Base-by-base conservation (phyloP, 2,329 filamentous ascomycete species). In the Hypoxylon sp. region DNA sequence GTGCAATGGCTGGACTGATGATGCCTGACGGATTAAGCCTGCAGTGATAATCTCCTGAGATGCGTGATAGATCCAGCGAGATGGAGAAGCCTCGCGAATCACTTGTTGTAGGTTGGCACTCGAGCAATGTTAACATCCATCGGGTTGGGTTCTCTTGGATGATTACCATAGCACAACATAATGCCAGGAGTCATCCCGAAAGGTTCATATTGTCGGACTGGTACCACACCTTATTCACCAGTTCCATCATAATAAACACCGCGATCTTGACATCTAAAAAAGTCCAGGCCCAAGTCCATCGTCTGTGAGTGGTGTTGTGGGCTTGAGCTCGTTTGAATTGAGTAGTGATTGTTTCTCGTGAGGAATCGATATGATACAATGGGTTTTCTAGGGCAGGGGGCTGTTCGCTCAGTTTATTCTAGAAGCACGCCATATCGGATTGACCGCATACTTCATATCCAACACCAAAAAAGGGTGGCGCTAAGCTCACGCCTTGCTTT, bases 281-380 rank as follows among this genome's bases (percentile, higher is more conserved):
- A 45, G 11, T 17, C 28, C 21, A 21, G 14, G 9, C 25, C 25
- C 10, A 43, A 32, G 21, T 32, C 34, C 48, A 52, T 52, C 34
- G n/a, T 43, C 48, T 19, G 48, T 50, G 19, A 48, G 41, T 34
- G 19, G 36, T 21, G 45, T 36, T 28, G 51, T 32, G 25, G 48
- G 46, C 7, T 46, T 14, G 30, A 21, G 23, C 7, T 46, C 2
- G 5, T 30, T 57, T 21, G 23, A 41, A 66, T 66, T 63, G 55
- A 67, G 63, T 25, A 49, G 67, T 25, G 60, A 61, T 53, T 49
- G 55, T 55, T 50, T 59, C 36, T 57, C 28, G 32, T 19, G 50
- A 48, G 46, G 48, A 14, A 49, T 34, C 23, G 49, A 17, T 57
- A 60, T 49, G 30, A 52, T 60, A 63, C 46, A 61, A 38, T 34